Evolutionary conservation across 805 yeast genomes (phyloP), one percentile per base, ranked within the genome.

Genomic region (Tetrapisispora arboricola): DNA sequence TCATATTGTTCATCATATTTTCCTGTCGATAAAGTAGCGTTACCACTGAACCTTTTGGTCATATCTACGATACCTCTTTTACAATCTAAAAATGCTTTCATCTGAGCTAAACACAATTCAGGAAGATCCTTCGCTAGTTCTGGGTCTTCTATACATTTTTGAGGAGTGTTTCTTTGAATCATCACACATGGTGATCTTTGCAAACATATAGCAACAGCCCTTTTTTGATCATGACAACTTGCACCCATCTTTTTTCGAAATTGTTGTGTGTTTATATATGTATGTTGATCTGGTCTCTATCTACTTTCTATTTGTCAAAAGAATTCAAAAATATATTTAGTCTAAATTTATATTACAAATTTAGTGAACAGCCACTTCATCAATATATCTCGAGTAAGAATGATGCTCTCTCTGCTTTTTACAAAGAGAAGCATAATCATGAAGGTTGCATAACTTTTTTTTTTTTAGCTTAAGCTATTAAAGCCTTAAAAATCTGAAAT

Each of bases 101-200:
- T 75, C 53, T 85, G 85, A 12, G 92, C 87, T 39, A 77, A 72
- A 55, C 98, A 90, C 32, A 86, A 71, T 56, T 84, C 94, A 1
- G 98, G 98, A 20, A 90, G 64, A 35, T 84, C 83, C 42, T 72
- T 71, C 35, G 79, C 70, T 27, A 90, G 71, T 46, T 80, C 80
- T 1, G 95, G 94, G 47, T 88, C 71, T 29, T 83, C 81, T 17
- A 88, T 62, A 57, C 98, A 90, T 44, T 86, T 80, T 46, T 85
- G 80, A 3, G 97, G 97, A 2, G 84, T 84, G 62, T 92, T 72
- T 49, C 98, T 72, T 46, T 92, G 84, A 18, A 90, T 73, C 66
- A 90, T 71, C 38, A 90, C 98, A 62, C 98, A 90, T 13, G 97
- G 97, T 5, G 96, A 87, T 55, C 96, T 75, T 61, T 90, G 98